These are phyloP conservation scores for Cystobasidium sp. DNA, from an alignment of 1,284 basidiomycete genomes.

Conservation along the genomic window DNA sequence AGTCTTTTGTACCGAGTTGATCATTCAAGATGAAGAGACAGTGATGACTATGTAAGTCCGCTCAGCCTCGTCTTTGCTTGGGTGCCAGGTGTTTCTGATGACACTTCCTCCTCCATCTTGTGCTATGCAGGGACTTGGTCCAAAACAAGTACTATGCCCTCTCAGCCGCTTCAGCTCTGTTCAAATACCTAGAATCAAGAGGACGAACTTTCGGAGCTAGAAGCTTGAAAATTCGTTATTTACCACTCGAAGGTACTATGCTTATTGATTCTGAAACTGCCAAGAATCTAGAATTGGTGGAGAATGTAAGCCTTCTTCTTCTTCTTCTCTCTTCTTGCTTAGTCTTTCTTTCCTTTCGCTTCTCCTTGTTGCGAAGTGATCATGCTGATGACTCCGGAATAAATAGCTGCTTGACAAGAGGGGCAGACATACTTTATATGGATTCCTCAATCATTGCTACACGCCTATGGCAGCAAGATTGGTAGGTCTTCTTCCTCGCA, in stretches of 20 bases:
- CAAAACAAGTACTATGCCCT: conserved; percentile 79
- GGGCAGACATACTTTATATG: conserved; percentile 51
- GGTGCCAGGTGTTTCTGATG: neutral
- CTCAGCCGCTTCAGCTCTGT: conserved; percentile 79
- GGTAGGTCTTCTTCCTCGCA: conserved; percentile 6
- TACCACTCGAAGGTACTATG: conserved; percentile 78
- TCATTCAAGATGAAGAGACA: conserved; percentile 48
- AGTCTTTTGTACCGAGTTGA: conserved; percentile 48
- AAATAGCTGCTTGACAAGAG: conserved; percentile 48
- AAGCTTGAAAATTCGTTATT: conserved; percentile 78
- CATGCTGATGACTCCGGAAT: conserved; percentile 48
- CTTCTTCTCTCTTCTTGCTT: neutral
- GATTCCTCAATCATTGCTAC: conserved; percentile 72
- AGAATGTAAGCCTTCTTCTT: conserved; percentile 65
- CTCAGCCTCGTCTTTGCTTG: neutral
- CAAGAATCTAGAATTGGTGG: conserved; percentile 82
- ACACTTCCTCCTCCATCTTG: conserved; percentile 35
- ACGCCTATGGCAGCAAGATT: conserved; percentile 63
- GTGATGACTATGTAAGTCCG: conserved; percentile 20
- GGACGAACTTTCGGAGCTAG: conserved; percentile 71
- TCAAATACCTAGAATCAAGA: conserved; percentile 75
- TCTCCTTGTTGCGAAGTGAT: neutral
- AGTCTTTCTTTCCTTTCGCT: neutral
- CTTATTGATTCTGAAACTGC: conserved; percentile 87
- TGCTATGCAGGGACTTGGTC: conserved; percentile 2